phyloP scores from a whole-genome alignment of 2,329 filamentous ascomycete species.

The Penicillium janthinellum region DNA sequence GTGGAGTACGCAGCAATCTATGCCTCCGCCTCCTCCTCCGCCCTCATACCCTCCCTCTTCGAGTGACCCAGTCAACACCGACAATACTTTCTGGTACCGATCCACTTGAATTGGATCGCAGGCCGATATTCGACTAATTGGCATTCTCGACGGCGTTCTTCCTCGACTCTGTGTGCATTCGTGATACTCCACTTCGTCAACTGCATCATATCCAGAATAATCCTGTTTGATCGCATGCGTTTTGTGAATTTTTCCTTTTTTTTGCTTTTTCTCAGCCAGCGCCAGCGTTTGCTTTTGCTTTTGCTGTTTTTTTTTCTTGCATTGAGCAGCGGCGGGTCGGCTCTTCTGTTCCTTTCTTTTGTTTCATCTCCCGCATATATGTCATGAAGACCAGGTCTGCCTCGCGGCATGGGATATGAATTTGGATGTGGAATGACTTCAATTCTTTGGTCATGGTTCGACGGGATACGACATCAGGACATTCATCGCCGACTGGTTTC shows the following conservation, averaged over 20 bases:
- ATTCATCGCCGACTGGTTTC: conserved; percentile 25
- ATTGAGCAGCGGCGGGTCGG: conserved; percentile 52
- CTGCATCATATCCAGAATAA: conserved; percentile 38
- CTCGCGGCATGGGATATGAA: conserved; percentile 52
- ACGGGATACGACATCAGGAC: conserved; percentile 2
- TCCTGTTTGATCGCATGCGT: conserved; percentile 34
- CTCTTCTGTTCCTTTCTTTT: conserved; percentile 44
- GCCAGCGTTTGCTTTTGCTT: conserved; percentile 42
- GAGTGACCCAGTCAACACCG: conserved; percentile 49
- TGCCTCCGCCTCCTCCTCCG: not conserved
- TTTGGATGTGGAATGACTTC: conserved; percentile 42
- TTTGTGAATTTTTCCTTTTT: conserved; percentile 39
- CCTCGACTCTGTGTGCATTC: conserved; percentile 49
- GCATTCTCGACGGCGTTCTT: conserved; percentile 59
- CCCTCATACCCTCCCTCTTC: not conserved
- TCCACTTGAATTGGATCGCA: conserved; percentile 40
- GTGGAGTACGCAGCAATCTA: conserved; percentile 11
- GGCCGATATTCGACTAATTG: conserved; percentile 47
- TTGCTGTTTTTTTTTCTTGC: conserved; percentile 36
- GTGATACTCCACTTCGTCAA: conserved; percentile 45
- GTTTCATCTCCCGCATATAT: conserved; percentile 46
- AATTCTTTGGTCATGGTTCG: conserved; percentile 34
- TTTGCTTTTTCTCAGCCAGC: conserved; percentile 52
- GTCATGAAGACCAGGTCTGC: conserved; percentile 53
- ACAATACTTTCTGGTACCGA: conserved; percentile 32